Conservation (phyloP, 2,329 filamentous ascomycete genomes). For the Pseudogymnoascus sp. region DNA sequence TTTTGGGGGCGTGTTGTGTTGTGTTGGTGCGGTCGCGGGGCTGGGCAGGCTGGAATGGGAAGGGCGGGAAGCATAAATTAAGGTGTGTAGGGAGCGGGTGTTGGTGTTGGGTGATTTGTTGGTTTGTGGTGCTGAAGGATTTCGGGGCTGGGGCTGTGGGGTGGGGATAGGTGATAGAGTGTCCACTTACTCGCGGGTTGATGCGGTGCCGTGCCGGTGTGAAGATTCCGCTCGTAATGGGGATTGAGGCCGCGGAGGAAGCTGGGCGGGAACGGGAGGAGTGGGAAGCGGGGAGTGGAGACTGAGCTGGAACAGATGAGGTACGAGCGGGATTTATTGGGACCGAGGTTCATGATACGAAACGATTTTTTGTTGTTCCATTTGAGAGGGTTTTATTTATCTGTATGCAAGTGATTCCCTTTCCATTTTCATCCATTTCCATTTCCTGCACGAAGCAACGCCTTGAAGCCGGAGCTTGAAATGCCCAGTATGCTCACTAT, state of each 20-base stretch:
- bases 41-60: background rate
- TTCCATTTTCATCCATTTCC: background rate
- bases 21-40: too few relatives aligned
- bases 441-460: background rate
- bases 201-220: background rate
- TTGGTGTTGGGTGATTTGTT: background rate
- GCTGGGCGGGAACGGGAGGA: background rate
- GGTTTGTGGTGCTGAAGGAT: background rate
- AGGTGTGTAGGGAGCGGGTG: background rate
- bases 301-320: background rate
- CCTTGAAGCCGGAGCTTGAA: conserved; percentile 1
- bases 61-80: background rate
- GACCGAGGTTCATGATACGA: background rate
- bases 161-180: background rate
- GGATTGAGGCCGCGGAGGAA: background rate
- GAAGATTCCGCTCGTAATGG: background rate
- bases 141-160: background rate
- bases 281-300: background rate
- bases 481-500: conserved; percentile 5
- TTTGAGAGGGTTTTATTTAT: background rate
- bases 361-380: background rate
- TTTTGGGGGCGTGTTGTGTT: background rate
- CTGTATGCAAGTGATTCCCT: background rate
- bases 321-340: background rate
- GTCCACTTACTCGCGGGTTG: background rate